A percentile compares a stretch with the other conserved stretches of the same genome.
These are phyloP conservation scores for Entomortierella parvispora DNA, from an alignment of 192 early-diverging fungal genomes.

Conservation along the genomic window DNA sequence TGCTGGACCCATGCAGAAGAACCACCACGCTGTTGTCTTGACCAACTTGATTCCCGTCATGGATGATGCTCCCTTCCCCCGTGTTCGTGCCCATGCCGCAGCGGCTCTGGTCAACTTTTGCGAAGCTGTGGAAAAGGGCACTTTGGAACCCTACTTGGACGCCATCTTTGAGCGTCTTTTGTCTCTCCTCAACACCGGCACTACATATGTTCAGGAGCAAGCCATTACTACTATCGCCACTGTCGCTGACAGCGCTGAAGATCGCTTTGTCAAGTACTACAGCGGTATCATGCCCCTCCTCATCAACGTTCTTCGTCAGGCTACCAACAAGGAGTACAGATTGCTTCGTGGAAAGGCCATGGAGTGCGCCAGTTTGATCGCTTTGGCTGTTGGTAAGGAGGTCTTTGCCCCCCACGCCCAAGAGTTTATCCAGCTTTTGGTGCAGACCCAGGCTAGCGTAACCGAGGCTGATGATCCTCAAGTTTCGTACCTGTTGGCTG, in stretches of 20 bases:
- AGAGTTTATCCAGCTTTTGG: conserved; percentile 85
- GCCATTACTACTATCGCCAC: conserved; percentile 98
- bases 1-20: conserved; percentile 78
- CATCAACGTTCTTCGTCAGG: conserved; percentile 86
- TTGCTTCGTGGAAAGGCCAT: conserved; percentile 95
- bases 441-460: conserved; percentile 79
- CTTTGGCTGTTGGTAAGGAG: conserved; percentile 92
- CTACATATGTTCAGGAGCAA: conserved; percentile 98
- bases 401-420: conserved; percentile 82
- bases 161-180: conserved; percentile 89
- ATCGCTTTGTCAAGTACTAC: conserved; percentile 93
- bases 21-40: conserved; percentile 78
- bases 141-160: conserved; percentile 90
- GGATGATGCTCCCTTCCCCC: conserved; percentile 75
- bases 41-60: conserved; percentile 86
- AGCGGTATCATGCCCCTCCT: conserved; percentile 95
- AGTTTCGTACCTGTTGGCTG: conserved; percentile 89
- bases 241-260: conserved; percentile 95
- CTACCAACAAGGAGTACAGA: conserved; percentile 87
- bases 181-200: conserved; percentile 82
- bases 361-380: conserved; percentile 97
- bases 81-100: conserved; percentile 95
- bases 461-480: conserved; percentile 95
- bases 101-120: conserved; percentile 99
- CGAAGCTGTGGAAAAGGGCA: conserved; percentile 86